Percentiles rank a stretch among this genome's conserved stretches.
Evolutionary conservation across 2,329 filamentous ascomycete genomes (phyloP).

Genomic region (Aschersonia sp.): DNA sequence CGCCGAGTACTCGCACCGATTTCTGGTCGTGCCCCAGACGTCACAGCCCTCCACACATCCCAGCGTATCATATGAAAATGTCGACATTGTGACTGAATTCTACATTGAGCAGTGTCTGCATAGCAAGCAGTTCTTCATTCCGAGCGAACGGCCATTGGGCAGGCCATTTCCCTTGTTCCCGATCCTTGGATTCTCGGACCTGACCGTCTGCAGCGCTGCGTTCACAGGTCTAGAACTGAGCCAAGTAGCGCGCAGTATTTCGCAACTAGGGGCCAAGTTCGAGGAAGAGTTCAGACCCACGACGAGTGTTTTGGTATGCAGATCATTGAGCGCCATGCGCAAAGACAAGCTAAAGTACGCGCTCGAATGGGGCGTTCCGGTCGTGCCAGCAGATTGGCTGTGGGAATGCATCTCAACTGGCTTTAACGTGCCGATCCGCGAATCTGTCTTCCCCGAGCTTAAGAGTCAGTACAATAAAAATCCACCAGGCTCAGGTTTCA

Average conservation of each 20-base stretch:
- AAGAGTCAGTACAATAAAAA: conserved; percentile 13
- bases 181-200: conserved; percentile 50
- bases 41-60: conserved; percentile 31
- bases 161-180: conserved; percentile 60
- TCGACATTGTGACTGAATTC: conserved; percentile 65
- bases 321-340: conserved; percentile 38
- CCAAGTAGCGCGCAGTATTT: conserved; percentile 65
- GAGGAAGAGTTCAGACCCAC: conserved; percentile 59
- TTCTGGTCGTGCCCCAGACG: conserved; percentile 39
- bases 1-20: conserved; percentile 22
- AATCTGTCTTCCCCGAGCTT: conserved; percentile 33
- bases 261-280: conserved; percentile 66
- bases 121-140: conserved; percentile 55
- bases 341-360: conserved; percentile 71
- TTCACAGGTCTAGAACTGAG: conserved; percentile 75
- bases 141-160: conserved; percentile 56
- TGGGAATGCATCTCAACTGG: conserved; percentile 61
- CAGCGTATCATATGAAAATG: conserved; percentile 17
- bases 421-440: conserved; percentile 26
- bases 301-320: conserved; percentile 67
- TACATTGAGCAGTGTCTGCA: conserved; percentile 85
- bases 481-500: background rate
- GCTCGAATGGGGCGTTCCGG: conserved; percentile 57
- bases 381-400: conserved; percentile 73
- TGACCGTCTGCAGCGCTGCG: conserved; percentile 66